Evolutionary conservation across 441 rosid genomes (phyloP).

Genomic region (Breynia disticha): DNA sequence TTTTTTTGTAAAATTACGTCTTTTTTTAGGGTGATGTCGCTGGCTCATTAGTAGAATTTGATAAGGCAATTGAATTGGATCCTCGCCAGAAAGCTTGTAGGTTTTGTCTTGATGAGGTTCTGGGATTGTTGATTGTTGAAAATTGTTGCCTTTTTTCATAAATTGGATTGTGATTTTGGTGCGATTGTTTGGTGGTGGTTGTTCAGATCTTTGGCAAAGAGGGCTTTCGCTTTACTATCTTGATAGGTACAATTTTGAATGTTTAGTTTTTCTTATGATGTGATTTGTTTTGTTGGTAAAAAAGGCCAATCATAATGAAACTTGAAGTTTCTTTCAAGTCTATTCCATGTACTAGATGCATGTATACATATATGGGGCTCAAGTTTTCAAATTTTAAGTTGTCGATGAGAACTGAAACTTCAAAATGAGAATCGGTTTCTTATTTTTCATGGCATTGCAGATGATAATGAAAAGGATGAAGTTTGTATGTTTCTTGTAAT

Average conservation of each 20-base stretch:
- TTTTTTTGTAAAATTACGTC: too few relatives aligned
- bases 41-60: conserved; percentile 70
- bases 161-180: conserved; percentile 1
- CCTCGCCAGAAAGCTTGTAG: conserved; percentile 73
- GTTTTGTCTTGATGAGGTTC: conserved; percentile 15
- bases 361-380: too few relatives aligned
- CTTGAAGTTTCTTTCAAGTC: too few relatives aligned
- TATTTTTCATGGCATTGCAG: too few relatives aligned
- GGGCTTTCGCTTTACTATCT: conserved; percentile 85
- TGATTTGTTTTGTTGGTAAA: not conserved
- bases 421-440: too few relatives aligned
- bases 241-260: conserved; percentile 40
- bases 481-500: not conserved
- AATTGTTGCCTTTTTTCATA: not conserved
- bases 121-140: not conserved
- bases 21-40: conserved; percentile 62
- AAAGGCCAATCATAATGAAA: too few relatives aligned
- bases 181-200: conserved; percentile 8
- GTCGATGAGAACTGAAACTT: too few relatives aligned
- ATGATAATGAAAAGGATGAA: too few relatives aligned
- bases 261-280: not conserved
- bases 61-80: conserved; percentile 70
- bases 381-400: too few relatives aligned
- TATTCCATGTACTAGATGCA: too few relatives aligned
- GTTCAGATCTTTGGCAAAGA: conserved; percentile 86